These are phyloP conservation scores for Apiotrichum gamsii DNA, from an alignment of 1,284 basidiomycete genomes.

Conservation along the genomic window DNA sequence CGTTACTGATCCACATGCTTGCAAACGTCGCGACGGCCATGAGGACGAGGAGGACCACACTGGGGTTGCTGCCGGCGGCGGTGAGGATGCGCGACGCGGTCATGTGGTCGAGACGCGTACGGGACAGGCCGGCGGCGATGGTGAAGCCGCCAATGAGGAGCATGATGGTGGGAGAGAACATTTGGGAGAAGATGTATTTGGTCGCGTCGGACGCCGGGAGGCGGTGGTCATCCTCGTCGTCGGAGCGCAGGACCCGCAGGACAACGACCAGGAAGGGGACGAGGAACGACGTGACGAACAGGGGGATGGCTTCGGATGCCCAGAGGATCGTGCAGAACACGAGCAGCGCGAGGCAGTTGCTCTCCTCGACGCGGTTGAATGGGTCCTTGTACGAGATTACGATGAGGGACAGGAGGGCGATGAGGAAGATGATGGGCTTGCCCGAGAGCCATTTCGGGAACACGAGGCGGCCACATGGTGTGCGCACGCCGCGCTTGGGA, in stretches of 20 bases:
- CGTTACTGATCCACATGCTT: conserved; percentile 99
- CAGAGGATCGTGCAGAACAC: conserved; percentile 89
- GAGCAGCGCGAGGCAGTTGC: conserved; percentile 85
- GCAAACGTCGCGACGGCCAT: conserved; percentile 98
- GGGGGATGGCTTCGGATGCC: conserved; percentile 95
- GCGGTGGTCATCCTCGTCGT: conserved; percentile 55
- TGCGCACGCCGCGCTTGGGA: conserved; percentile 49
- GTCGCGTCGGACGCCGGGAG: conserved; percentile 69
- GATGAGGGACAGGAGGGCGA: conserved; percentile 58
- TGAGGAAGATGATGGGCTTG: conserved; percentile 57
- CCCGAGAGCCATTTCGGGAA: conserved; percentile 54
- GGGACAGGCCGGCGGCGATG: conserved; percentile 90
- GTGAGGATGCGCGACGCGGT: conserved; percentile 87
- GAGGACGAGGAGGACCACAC: conserved; percentile 81
- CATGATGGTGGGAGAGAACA: conserved; percentile 71
- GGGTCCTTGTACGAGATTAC: conserved; percentile 58
- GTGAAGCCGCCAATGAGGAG: conserved; percentile 97
- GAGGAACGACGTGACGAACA: conserved; percentile 89
- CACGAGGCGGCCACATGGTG: conserved; percentile 58
- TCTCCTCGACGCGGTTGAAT: conserved; percentile 68
- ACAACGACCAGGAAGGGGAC: conserved; percentile 88
- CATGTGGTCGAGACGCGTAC: conserved; percentile 94
- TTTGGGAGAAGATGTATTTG: conserved; percentile 62
- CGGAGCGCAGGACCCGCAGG: conserved; percentile 69
- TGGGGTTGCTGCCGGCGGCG: conserved; percentile 81